Base-by-base conservation (phyloP, 1,284 basidiomycete genomes). In the Mycena sp. region DNA sequence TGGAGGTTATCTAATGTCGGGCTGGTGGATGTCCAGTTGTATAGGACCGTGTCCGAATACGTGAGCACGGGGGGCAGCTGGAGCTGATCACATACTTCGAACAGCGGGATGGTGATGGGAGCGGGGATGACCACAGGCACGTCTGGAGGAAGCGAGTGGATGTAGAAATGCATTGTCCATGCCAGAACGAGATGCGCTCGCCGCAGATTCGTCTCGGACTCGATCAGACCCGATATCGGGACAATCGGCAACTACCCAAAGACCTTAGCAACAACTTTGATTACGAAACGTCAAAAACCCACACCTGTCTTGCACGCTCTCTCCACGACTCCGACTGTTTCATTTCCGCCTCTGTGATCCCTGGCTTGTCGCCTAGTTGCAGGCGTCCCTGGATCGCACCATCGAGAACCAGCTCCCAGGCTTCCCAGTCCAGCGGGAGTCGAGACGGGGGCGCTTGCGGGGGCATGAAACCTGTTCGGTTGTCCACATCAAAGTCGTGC, bases 401-500 rank as follows among this genome's bases (percentile, higher is more conserved):
- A 26, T 85, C 87, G 6, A 88, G 82, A 40, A 75, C 72, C 28
- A 73, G 73, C 77, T 95, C 95, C 94, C 93, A 96, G 19, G 83
- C 70, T 35, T 87, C 87, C 83, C 89, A 95, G 57, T 80, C 76
- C 0, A 64, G 69, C 0, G 86, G 84, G 0, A 98, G 83, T 11
- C 89, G 84, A 38, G 75, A 70, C 0, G 95, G 72, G 0, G 95
- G 95, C 1, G 87, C 85, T 30, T 91, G 85, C 0, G 93, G 92
- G 1, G 96, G 96, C 83, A 98, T 88, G 75, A 99, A 98, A 0
- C 96, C 96, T 0, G 95, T 95, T 23, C 90, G 83, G 2, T 93
- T 93, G 73, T 97, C 94, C 68, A 98, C 92, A 74, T 98, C 95
- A 81, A 95, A 98, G 81, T 98, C 96, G 74, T 96, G 94, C 4